phyloP scores from a whole-genome alignment of 2,329 filamentous ascomycete species.

The Paraphoma chrysanthemicola region DNA sequence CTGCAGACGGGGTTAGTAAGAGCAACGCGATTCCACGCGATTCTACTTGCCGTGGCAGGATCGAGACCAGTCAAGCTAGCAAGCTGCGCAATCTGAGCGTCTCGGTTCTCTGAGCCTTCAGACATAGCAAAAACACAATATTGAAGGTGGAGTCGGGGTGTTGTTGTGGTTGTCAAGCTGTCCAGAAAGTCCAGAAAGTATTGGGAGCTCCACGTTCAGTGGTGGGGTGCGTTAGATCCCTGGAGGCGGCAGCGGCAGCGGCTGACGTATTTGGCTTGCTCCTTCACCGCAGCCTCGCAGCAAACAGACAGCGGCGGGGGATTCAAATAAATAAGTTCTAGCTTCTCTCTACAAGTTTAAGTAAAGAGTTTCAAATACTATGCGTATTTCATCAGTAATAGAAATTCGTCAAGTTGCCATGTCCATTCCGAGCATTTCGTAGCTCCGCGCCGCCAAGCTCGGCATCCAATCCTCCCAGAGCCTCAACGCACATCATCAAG shows the following conservation, averaged over 20 bases:
- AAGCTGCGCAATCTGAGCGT: slow-evolving; percentile 47
- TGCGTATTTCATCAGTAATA: too few species aligned
- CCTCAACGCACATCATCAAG: background rate
- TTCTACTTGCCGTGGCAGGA: slow-evolving; percentile 43
- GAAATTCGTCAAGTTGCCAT: background rate
- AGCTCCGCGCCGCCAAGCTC: slow-evolving; percentile 9
- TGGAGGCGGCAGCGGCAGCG: slow-evolving; percentile 14
- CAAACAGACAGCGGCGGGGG: background rate
- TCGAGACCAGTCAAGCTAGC: slow-evolving; percentile 43
- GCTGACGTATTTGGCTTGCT: slow-evolving; percentile 21
- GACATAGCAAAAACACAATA: slow-evolving; percentile 33
- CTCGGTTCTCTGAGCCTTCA: slow-evolving; percentile 36
- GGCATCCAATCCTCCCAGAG: background rate
- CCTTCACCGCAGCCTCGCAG: background rate
- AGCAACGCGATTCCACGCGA: slow-evolving; percentile 30
- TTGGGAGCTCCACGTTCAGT: slow-evolving; percentile 2
- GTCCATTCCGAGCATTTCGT: background rate
- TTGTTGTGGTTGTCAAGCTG: slow-evolving; percentile 5
- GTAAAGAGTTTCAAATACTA: too few species aligned
- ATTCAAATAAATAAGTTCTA: too few species aligned
- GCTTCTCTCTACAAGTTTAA: background rate
- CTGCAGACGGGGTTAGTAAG: slow-evolving; percentile 41
- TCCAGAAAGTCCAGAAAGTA: slow-evolving; percentile 13
- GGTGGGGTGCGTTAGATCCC: slow-evolving; percentile 15
- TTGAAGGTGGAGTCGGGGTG: background rate